These are phyloP conservation scores for Phytophthora citrophthora DNA, from an alignment of 352 stramenopile species.

Conservation along the genomic window DNA sequence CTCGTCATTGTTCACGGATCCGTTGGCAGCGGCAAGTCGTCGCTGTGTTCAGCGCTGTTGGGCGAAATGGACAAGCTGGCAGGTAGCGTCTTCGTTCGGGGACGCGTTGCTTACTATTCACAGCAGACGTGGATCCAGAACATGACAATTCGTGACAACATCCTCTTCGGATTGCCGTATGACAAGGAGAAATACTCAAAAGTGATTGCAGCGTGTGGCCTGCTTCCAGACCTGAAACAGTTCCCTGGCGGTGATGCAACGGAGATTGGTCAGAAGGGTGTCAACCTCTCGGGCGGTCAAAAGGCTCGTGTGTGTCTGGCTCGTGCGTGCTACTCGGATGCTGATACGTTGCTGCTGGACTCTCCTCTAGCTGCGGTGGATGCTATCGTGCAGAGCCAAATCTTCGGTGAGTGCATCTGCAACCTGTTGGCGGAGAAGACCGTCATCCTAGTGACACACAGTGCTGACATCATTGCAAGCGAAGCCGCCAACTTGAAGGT, in stretches of 20 bases:
- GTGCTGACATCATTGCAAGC: conserved; percentile 62
- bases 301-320: conserved; percentile 83
- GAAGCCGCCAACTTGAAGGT: conserved; percentile 35
- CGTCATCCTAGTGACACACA: conserved; percentile 93
- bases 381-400: conserved; percentile 90
- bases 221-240: conserved; percentile 86
- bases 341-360: conserved; percentile 79
- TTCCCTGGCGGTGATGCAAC: conserved; percentile 90
- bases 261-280: conserved; percentile 95
- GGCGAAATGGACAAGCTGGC: conserved; percentile 84
- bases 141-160: conserved; percentile 93
- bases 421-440: conserved; percentile 52
- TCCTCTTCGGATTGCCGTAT: conserved; percentile 88
- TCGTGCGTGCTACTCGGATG: conserved; percentile 65
- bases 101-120: conserved; percentile 67
- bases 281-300: conserved; percentile 95
- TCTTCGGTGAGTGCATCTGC: conserved; percentile 74
- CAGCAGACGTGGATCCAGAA: conserved; percentile 95
- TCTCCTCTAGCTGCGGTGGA: conserved; percentile 93
- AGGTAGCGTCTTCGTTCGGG: conserved; percentile 48
- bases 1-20: conserved; percentile 57
- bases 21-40: conserved; percentile 66
- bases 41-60: conserved; percentile 53
- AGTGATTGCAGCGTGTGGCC: conserved; percentile 77
- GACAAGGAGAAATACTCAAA: conserved; percentile 51